Conservation (phyloP, 805 yeast species). For the Ogataea philodendri region DNA sequence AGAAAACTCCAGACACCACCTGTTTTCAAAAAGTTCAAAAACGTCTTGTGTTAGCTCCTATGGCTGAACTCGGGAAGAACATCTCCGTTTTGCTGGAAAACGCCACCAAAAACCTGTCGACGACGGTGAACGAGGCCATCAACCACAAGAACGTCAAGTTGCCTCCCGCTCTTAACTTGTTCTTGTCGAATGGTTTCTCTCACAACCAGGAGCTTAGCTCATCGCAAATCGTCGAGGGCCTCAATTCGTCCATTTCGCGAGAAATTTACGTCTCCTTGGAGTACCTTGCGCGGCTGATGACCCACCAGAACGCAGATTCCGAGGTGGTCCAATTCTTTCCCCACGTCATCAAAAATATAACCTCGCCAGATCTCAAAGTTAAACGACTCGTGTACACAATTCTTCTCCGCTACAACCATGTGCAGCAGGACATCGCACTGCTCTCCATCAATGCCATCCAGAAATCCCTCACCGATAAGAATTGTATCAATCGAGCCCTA, state of each 20-base stretch:
- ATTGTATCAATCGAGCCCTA: conserved; percentile 64
- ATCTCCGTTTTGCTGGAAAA: conserved; percentile 74
- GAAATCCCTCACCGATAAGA: conserved; percentile 69
- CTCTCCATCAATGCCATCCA: conserved; percentile 90
- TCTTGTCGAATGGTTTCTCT: conserved; percentile 24
- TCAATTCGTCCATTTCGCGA: conserved; percentile 67
- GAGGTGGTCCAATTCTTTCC: conserved; percentile 61
- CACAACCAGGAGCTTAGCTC: conserved; percentile 43
- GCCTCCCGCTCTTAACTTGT: conserved; percentile 20
- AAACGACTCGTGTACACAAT: conserved; percentile 76
- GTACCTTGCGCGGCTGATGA: conserved; percentile 46
- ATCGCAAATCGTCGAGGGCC: conserved; percentile 59
- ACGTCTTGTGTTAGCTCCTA: too few species aligned
- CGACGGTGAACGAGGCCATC: conserved; percentile 80
- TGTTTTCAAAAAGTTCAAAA: too few species aligned
- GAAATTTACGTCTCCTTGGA: conserved; percentile 62
- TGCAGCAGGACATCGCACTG: conserved; percentile 85
- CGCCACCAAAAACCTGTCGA: conserved; percentile 74
- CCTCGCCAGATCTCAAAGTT: conserved; percentile 60
- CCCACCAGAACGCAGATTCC: conserved; percentile 32
- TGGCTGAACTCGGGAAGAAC: conserved; percentile 26
- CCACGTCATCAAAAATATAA: conserved; percentile 84
- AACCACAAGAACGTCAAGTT: conserved; percentile 14
- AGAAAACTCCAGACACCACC: conserved; percentile 2
- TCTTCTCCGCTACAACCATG: conserved; percentile 71